Evolutionary conservation across 179 eudicot species (phyloP).

Genomic region (Vitellaria paradoxa): DNA sequence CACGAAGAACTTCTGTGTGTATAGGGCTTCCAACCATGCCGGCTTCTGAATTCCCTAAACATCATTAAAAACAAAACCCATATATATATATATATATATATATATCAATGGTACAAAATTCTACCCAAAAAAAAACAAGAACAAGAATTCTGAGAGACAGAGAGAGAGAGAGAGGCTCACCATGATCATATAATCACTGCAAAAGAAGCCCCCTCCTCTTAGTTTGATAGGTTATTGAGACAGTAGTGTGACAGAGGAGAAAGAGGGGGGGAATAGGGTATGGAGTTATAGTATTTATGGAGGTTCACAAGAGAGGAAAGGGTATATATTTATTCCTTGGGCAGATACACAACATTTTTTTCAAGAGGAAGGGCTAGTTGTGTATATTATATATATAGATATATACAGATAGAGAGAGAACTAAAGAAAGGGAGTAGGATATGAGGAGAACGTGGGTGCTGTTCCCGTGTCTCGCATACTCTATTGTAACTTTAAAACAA

Average conservation of each 20-base stretch:
- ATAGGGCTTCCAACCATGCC: constrained; percentile 90
- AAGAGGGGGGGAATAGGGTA: constrained; percentile 43
- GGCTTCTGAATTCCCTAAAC: constrained; percentile 73
- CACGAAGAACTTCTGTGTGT: constrained; percentile 64
- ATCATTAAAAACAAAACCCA: not conserved
- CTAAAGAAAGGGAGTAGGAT: constrained; percentile 19
- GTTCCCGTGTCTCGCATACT: constrained; percentile 71
- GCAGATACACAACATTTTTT: constrained; percentile 50
- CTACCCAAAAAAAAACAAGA: not conserved
- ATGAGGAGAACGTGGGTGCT: constrained; percentile 90
- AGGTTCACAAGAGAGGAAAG: constrained; percentile 47
- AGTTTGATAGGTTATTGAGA: not conserved
- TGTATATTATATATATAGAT: not conserved
- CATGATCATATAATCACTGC: constrained; percentile 43
- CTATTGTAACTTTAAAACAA: constrained; percentile 21
- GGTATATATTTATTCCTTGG: constrained; percentile 48
- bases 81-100: too few relatives aligned
- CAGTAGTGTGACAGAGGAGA: constrained; percentile 24
- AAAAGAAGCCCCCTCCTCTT: not conserved
- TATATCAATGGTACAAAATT: too few relatives aligned
- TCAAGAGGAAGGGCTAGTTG: too few relatives aligned
- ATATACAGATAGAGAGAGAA: constrained; percentile 2
- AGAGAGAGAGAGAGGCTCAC: constrained; percentile 29
- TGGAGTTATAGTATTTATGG: constrained; percentile 58
- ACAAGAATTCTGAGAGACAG: not conserved